A percentile compares a stretch with the other conserved stretches of the same genome.
phyloP scores from a whole-genome alignment of 257 asterid genomes.

The Solanum verrucosum region DNA sequence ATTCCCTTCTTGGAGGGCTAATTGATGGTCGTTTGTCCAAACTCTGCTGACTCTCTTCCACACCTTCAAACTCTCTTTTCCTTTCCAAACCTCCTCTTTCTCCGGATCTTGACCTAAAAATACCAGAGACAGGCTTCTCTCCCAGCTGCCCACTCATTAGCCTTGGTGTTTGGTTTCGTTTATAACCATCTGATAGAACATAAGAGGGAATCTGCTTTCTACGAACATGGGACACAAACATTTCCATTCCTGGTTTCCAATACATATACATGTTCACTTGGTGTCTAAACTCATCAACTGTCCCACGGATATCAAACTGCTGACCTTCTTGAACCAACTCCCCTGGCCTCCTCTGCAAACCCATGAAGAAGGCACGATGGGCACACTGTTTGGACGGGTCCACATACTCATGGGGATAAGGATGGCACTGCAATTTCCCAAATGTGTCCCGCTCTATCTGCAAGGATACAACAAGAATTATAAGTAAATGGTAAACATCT shows the following conservation, averaged over 20 bases:
- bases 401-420: conserved; percentile 64
- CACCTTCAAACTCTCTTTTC: conserved; percentile 40
- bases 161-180: conserved; percentile 49
- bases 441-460: conserved; percentile 90
- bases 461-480: conserved; percentile 19
- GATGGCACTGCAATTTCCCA: conserved; percentile 90
- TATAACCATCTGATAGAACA: conserved; percentile 76
- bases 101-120: conserved; percentile 28
- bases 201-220: conserved; percentile 83
- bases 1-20: conserved; percentile 51
- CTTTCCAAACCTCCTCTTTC: not conserved
- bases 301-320: conserved; percentile 85
- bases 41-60: conserved; percentile 24
- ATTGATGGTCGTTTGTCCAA: conserved; percentile 42
- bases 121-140: conserved; percentile 26
- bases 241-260: conserved; percentile 96
- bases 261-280: conserved; percentile 59
- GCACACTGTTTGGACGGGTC: conserved; percentile 64
- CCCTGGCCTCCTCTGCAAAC: conserved; percentile 82
- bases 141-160: conserved; percentile 27
- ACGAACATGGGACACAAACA: conserved; percentile 79
- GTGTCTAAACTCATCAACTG: conserved; percentile 88
- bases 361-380: conserved; percentile 81
- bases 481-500: conserved; percentile 2
- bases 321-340: conserved; percentile 83